Conservation (phyloP, 768 basidiomycete genomes). For the Gyrodon lividus region DNA sequence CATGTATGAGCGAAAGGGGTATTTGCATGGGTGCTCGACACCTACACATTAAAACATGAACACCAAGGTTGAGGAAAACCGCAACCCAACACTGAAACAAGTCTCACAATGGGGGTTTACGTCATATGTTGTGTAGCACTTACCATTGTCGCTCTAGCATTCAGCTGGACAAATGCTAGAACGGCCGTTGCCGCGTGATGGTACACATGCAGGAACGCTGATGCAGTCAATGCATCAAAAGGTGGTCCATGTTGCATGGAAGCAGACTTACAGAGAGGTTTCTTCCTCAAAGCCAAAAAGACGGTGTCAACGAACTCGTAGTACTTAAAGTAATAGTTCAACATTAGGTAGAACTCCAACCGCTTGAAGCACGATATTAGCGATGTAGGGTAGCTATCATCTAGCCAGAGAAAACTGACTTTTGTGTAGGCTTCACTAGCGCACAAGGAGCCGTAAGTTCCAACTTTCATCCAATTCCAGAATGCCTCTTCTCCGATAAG, state of each 20-base stretch:
- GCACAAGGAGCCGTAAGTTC: slow-evolving; percentile 77
- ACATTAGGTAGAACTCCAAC: slow-evolving; percentile 91
- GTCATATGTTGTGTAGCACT: slow-evolving; percentile 28
- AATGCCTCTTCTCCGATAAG: slow-evolving; percentile 88
- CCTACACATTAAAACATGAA: slow-evolving; percentile 97
- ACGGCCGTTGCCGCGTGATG: slow-evolving; percentile 95
- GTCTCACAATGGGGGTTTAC: not conserved
- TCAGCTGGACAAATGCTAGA: slow-evolving; percentile 89
- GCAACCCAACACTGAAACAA: slow-evolving; percentile 81
- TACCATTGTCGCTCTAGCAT: slow-evolving; percentile 86
- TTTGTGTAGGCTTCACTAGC: slow-evolving; percentile 72
- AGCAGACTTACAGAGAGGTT: slow-evolving; percentile 70
- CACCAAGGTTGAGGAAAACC: slow-evolving; percentile 81
- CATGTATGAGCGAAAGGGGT: slow-evolving; percentile 1
- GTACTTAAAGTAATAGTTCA: slow-evolving; percentile 98
- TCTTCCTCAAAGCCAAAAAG: slow-evolving; percentile 96
- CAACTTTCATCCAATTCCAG: slow-evolving; percentile 73
- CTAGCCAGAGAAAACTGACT: slow-evolving; percentile 45
- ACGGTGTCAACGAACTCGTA: slow-evolving; percentile 92
- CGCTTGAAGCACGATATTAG: slow-evolving; percentile 43
- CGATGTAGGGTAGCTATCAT: not conserved
- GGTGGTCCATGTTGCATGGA: not conserved
- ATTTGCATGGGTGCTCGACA: slow-evolving; percentile 12
- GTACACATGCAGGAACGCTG: slow-evolving; percentile 96
- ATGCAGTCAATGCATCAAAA: not conserved